A percentile compares a stretch with the other conserved stretches of the same genome.
Conservation (phyloP, 73 alveolate genomes). For the Tetrahymena borealis region DNA sequence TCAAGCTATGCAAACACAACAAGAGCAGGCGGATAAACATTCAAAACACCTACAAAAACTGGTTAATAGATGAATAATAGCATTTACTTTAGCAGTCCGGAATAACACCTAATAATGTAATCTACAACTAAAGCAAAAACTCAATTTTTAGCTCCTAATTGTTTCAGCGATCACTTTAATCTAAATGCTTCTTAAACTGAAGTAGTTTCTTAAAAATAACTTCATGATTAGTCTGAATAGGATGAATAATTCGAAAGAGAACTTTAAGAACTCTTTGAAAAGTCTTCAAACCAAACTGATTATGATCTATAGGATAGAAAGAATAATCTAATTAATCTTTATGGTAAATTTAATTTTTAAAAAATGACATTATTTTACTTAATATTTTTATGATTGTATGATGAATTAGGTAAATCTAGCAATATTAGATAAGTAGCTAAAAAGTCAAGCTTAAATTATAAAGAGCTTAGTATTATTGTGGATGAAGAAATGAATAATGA, state of each 20-base stretch:
- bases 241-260: not conserved
- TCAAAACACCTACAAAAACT: too few relatives aligned
- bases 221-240: not conserved
- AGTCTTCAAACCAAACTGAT: not conserved
- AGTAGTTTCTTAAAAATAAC: too few relatives aligned
- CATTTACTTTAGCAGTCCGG: too few relatives aligned
- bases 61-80: too few relatives aligned
- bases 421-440: not conserved
- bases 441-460: not conserved
- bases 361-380: not conserved
- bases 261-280: not conserved
- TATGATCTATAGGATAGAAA: not conserved
- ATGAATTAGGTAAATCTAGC: not conserved
- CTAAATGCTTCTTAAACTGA: too few relatives aligned
- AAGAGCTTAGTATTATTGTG: not conserved
- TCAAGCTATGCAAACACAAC: not conserved
- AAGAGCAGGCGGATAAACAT: too few relatives aligned
- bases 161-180: not conserved
- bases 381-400: not conserved
- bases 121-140: too few relatives aligned
- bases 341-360: not conserved
- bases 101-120: too few relatives aligned
- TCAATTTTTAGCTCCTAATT: too few relatives aligned
- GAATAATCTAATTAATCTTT: not conserved
- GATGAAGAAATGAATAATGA: not conserved